Percentiles rank a stretch among this genome's conserved stretches.
These are phyloP conservation scores for Venturia oleaginea DNA, from an alignment of 2,329 filamentous ascomycete genomes.

Conservation along the genomic window DNA sequence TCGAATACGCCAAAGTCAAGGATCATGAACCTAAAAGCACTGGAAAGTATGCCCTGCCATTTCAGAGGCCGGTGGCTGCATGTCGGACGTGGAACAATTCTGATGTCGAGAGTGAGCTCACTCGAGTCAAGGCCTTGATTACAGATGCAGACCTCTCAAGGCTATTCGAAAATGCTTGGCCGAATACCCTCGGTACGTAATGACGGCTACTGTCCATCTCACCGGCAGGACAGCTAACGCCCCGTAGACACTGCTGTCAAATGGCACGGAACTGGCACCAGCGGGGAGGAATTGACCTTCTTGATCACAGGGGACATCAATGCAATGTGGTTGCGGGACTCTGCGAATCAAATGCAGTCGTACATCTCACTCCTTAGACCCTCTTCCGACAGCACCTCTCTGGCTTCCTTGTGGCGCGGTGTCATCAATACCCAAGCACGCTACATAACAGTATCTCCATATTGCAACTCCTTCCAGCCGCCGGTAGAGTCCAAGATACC, in stretches of 20 bases:
- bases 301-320: conserved; percentile 51
- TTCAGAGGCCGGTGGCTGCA: conserved; percentile 33
- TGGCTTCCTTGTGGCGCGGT: conserved; percentile 60
- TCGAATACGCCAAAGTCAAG: neutral
- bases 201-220: neutral
- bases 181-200: conserved; percentile 50
- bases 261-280: conserved; percentile 55
- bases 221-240: neutral
- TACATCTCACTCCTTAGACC: conserved; percentile 53
- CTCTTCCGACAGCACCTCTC: conserved; percentile 45
- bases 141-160: conserved; percentile 53
- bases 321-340: conserved; percentile 46
- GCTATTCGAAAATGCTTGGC: conserved; percentile 63
- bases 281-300: conserved; percentile 55
- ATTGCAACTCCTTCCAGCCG: conserved; percentile 46
- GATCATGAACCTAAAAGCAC: conserved; percentile 35
- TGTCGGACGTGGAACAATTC: conserved; percentile 40
- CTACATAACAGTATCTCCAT: conserved; percentile 53
- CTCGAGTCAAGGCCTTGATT: conserved; percentile 30
- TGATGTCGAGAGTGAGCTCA: conserved; percentile 32
- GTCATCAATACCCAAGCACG: conserved; percentile 63
- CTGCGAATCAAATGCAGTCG: conserved; percentile 62
- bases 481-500: conserved; percentile 39
- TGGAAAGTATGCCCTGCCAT: conserved; percentile 37
- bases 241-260: conserved; percentile 56